phyloP scores from a whole-genome alignment of 2,329 filamentous ascomycete genomes.

The Trematosphaeria pertusa region DNA sequence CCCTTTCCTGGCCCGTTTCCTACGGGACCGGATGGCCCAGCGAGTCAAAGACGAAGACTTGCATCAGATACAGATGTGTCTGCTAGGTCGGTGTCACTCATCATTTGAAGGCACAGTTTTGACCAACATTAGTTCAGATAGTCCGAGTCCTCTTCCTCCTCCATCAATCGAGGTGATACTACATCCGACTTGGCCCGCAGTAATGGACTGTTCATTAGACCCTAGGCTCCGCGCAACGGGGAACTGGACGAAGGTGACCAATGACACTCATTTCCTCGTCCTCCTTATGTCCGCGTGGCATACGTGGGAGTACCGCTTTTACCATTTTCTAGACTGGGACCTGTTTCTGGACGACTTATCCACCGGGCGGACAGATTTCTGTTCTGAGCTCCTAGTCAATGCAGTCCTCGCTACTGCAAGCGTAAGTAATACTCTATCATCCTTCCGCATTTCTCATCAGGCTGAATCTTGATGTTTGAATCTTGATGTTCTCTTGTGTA shows the following conservation, averaged over 20 bases:
- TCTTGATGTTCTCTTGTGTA: neutral
- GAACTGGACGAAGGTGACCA: conserved; percentile 34
- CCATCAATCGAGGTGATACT: conserved; percentile 32
- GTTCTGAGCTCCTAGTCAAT: conserved; percentile 40
- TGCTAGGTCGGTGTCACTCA: conserved; percentile 30
- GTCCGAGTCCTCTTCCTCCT: conserved; percentile 19
- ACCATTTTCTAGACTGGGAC: conserved; percentile 40
- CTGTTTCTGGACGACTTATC: conserved; percentile 39
- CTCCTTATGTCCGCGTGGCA: conserved; percentile 36
- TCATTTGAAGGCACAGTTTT: conserved; percentile 22
- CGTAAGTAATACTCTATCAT: conserved; percentile 24
- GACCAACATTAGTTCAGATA: conserved; percentile 41
- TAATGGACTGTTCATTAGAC: conserved; percentile 16
- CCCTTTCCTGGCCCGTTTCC: conserved; percentile 26
- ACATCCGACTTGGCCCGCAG: no score
- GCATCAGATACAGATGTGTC: conserved; percentile 32
- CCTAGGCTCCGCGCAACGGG: conserved; percentile 22
- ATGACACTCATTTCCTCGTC: conserved; percentile 25
- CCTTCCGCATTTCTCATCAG: neutral
- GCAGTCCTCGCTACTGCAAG: conserved; percentile 37
- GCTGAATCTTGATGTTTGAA: neutral
- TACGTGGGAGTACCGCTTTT: conserved; percentile 34
- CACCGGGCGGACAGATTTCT: conserved; percentile 31
- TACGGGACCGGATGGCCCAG: conserved; percentile 26
- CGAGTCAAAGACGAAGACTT: conserved; percentile 33